Evolutionary conservation across 495 filamentous ascomycete species (phyloP), one percentile per base, ranked within the genome.

Genomic region (Polyplosphaeria fusca): DNA sequence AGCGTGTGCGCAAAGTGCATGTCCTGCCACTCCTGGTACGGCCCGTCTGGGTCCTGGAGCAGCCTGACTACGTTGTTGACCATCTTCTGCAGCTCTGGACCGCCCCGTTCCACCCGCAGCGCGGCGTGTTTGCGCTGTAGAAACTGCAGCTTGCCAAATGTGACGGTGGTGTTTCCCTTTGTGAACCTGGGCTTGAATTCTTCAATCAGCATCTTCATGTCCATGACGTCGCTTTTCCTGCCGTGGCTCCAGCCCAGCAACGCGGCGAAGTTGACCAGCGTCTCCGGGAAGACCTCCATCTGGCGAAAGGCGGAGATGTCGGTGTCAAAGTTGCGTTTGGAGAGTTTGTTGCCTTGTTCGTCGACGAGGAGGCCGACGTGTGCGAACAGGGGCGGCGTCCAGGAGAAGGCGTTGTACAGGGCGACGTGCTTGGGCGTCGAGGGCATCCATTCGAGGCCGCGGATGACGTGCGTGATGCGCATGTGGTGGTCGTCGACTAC

Each of bases 401-500:
- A 98, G 2, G 84, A 82, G 69, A 98, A 95, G 7, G 90, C 90
- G 46, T 86, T 72, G 71, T 98, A 97, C 25, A 98, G 71, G 13
- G 84, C 81, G 50, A 93, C 73, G 71, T 98, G 93, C 65, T 91
- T 86, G 1, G 90, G 91, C 0, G 93, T 97, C 0, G 89, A 92
- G 14, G 89, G 78, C 75, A 97, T 87, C 93, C 93, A 98, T 81
- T 98, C 89, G 5, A 84, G 81, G 45, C 89, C 93, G 37, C 93
- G 82, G 47, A 97, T 86, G 22, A 98, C 94, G 72, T 96, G 91
- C 3, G 90, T 97, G 66, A 98, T 94, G 47, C 86, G 70, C 93
- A 98, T 98, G 45, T 80, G 72, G 67, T 94, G 88, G 69, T 98
- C 93, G 69, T 98, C 93, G 19, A 98, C 85, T 22, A 98, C 91